phyloP scores from a whole-genome alignment of 768 basidiomycete species.

The Leucocoprinus birnbaumii region DNA sequence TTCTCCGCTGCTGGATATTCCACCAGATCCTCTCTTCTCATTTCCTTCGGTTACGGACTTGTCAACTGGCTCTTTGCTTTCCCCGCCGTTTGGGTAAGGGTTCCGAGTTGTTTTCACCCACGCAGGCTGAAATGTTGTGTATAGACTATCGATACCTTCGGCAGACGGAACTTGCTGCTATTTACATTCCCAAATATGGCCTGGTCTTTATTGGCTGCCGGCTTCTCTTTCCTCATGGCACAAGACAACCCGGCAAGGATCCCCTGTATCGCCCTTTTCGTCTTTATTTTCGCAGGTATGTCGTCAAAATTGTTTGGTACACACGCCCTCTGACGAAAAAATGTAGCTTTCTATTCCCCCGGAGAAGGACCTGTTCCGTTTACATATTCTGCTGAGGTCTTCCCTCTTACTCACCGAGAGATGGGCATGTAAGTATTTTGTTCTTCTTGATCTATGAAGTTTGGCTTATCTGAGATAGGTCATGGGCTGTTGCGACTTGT shows the following conservation, averaged over 20 bases:
- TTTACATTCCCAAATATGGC: conserved; percentile 85
- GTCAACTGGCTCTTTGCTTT: conserved; percentile 66
- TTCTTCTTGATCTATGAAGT: conserved; percentile 19
- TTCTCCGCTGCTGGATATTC: conserved; percentile 61
- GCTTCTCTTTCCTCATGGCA: conserved; percentile 64
- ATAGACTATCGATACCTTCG: conserved; percentile 69
- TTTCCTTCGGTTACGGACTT: conserved; percentile 66
- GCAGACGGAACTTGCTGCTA: conserved; percentile 72
- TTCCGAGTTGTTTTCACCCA: conserved; percentile 9
- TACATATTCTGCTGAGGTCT: conserved; percentile 90
- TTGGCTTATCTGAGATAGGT: conserved; percentile 26
- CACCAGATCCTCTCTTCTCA: conserved; percentile 52
- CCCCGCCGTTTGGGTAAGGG: conserved; percentile 60
- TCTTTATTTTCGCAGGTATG: conserved; percentile 42
- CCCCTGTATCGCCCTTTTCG: conserved; percentile 38
- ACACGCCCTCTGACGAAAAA: not conserved
- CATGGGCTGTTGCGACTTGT: conserved; percentile 52
- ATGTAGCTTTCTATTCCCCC: conserved; percentile 64
- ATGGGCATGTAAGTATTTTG: conserved; percentile 46
- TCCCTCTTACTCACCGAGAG: conserved; percentile 79
- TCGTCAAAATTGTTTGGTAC: not conserved
- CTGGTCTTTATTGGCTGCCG: conserved; percentile 69
- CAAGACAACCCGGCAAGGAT: conserved; percentile 31
- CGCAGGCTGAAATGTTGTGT: not conserved
- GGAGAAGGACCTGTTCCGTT: conserved; percentile 92